These are phyloP conservation scores for Dendrobium catenatum DNA, from an alignment of 106 monocot species.

Conservation along the genomic window DNA sequence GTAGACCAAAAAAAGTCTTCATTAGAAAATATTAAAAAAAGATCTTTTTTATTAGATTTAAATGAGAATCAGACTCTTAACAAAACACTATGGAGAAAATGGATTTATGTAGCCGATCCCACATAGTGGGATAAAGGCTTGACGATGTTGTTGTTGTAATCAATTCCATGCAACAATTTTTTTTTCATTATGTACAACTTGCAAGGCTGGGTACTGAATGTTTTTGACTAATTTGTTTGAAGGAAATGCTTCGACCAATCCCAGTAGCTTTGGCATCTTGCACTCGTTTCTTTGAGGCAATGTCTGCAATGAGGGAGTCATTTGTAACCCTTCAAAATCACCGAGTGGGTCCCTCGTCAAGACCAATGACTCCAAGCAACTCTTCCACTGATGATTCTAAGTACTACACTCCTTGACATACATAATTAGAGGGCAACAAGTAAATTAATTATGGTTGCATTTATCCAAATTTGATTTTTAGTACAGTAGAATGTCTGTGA, in stretches of 20 bases:
- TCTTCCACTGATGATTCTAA: conserved; percentile 28
- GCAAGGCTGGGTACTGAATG: no score
- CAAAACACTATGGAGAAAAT: no score
- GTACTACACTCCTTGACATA: conserved; percentile 28
- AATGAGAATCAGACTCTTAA: no score
- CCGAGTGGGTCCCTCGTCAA: conserved; percentile 44
- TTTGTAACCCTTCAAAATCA: conserved; percentile 78
- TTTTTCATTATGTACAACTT: not conserved
- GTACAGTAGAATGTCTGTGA: no score
- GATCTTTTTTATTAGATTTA: no score
- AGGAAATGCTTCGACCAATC: conserved; percentile 97
- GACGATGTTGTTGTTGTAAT: no score
- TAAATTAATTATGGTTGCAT: no score
- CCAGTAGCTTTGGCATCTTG: conserved; percentile 92
- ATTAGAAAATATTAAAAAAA: no score
- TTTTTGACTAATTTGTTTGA: not conserved
- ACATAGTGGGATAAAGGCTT: no score
- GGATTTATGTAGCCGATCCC: no score
- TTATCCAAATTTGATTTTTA: no score
- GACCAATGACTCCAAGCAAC: conserved; percentile 23
- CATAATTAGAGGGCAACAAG: conserved; percentile 5
- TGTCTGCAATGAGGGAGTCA: conserved; percentile 98
- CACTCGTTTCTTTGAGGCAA: conserved; percentile 93
- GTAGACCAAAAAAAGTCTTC: no score
- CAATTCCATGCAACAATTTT: not conserved